These are phyloP conservation scores for Astrephomene gubernaculifera DNA, from an alignment of 139 green algal species.

Conservation along the genomic window DNA sequence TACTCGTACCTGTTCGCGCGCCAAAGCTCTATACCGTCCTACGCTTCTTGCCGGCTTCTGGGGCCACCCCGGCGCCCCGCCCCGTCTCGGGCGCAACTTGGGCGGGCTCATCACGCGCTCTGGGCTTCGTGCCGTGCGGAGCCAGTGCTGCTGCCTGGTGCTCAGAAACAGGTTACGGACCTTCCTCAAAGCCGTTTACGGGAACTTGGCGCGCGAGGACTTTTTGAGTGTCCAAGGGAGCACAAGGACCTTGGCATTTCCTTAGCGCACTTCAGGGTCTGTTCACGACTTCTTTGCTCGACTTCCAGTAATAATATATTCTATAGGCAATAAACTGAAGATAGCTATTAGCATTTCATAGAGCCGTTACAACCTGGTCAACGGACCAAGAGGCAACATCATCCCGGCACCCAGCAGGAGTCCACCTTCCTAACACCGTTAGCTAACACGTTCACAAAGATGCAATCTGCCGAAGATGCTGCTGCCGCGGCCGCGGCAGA, in stretches of 20 bases:
- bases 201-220: background rate
- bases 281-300: background rate
- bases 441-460: background rate
- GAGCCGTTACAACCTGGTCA: constrained; percentile 6
- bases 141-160: background rate
- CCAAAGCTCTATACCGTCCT: background rate
- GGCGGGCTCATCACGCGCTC: background rate
- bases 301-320: background rate
- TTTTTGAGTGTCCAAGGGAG: constrained; percentile 4
- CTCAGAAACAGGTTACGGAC: background rate
- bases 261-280: background rate
- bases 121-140: background rate
- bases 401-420: too few relatives aligned
- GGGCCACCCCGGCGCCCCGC: background rate
- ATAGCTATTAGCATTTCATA: background rate
- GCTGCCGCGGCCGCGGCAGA: background rate
- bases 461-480: constrained; percentile 12
- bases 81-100: background rate
- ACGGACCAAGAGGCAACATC: background rate
- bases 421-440: too few relatives aligned
- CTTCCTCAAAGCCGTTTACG: background rate
- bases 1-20: constrained; percentile 27
- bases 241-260: constrained; percentile 1
- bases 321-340: background rate
- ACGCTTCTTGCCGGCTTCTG: background rate